Conservation (phyloP, 2,329 filamentous ascomycete species). For the Esteya vermicola region DNA sequence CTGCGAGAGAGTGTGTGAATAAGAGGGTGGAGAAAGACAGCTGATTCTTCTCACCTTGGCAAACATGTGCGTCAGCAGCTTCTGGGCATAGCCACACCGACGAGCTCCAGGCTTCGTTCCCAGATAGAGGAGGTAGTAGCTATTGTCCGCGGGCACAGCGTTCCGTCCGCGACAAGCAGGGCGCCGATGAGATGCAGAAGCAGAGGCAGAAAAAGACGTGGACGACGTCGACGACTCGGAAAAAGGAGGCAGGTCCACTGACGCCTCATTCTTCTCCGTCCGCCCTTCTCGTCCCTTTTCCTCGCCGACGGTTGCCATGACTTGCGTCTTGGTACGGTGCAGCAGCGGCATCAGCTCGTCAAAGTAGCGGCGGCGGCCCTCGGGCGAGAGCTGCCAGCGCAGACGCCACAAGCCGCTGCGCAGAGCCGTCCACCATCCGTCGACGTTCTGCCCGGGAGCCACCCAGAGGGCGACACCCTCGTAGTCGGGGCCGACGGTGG, state of each 20-base stretch:
- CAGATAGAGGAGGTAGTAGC: conserved; percentile 75
- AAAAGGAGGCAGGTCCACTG: too few relatives aligned
- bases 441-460: conserved; percentile 59
- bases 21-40: not conserved
- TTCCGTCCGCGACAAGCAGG: too few relatives aligned
- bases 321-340: conserved; percentile 53
- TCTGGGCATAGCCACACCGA: conserved; percentile 58
- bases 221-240: too few relatives aligned
- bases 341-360: conserved; percentile 62
- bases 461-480: conserved; percentile 72
- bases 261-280: too few relatives aligned
- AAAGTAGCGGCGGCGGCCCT: conserved; percentile 64
- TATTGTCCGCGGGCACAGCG: too few relatives aligned
- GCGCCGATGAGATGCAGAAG: too few relatives aligned
- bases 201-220: too few relatives aligned
- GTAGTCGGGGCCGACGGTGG: conserved; percentile 60
- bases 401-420: conserved; percentile 68
- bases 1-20: conserved; percentile 17
- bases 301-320: conserved; percentile 50
- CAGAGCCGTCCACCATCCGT: conserved; percentile 57
- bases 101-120: conserved; percentile 59
- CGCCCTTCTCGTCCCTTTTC: too few relatives aligned
- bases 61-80: conserved; percentile 58
- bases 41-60: conserved; percentile 30
- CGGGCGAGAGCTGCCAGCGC: conserved; percentile 56